Base-by-base conservation (phyloP, 2,329 filamentous ascomycete species). In the Pleomassaria siparia region DNA sequence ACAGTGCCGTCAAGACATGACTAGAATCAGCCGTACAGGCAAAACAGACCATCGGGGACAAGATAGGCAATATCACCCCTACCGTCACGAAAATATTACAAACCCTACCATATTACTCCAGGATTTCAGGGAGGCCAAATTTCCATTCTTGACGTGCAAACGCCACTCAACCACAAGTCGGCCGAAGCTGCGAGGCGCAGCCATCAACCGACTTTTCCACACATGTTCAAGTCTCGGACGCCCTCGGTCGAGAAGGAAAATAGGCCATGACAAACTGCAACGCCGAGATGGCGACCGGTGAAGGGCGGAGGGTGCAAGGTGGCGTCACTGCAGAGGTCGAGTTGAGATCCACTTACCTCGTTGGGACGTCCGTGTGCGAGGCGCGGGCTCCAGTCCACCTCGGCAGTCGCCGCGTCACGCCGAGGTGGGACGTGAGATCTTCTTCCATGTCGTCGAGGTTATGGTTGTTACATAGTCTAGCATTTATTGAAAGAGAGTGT, bases 1-100 rank as follows among this genome's bases (percentile, higher is more conserved):
- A 64, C 40, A 56, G 56, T 21, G 60, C 58, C 37, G 64, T 70
- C 36, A 64, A 60, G 50, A 69, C 67, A 44, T 71, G 66, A 70
- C 42, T 39, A 41, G 29, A 53, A 25, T 43, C 42, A 18, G 13
- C 8, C 18, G 28, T 10, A 13, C 20, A 7, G 18, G 32, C 15
- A 11, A 44, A 20, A 43, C 21, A 24, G 30, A 16, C 41, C 42
- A 52, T 43, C 13, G 40, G 43, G 29, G 35, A 16, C 37, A 36
- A 25, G 32, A 44, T 35, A 42, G 15, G 26, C 35, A 36, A 44
- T 39, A 29, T 39, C 41, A 51, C 37, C 32, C 28, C 39, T 26
- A 30, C 35, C 40, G 46, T 42, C 26, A 49, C 47, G 13, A 49
- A 51, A 47, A 37, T 30, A 25, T 49, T 48, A 21, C 43, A 46